These are phyloP conservation scores for Senna siamea DNA, from an alignment of 306 rosid genomes.

Conservation along the genomic window DNA sequence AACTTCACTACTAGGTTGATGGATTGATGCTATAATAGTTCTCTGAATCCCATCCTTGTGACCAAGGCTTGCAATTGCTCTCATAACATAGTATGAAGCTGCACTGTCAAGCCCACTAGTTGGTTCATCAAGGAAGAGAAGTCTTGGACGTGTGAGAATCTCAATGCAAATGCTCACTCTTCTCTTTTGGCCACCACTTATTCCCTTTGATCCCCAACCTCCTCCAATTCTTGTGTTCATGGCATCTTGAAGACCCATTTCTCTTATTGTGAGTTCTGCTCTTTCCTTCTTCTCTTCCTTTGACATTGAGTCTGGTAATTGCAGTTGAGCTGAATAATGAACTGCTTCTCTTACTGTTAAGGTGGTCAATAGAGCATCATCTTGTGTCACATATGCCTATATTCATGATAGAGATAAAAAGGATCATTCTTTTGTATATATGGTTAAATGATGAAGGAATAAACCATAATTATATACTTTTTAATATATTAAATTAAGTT, in stretches of 20 bases:
- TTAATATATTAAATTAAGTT: too few relatives aligned
- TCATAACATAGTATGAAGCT: slow-evolving; percentile 73
- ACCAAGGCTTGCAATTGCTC: slow-evolving; percentile 42
- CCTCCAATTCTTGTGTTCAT: slow-evolving; percentile 38
- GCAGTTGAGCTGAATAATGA: slow-evolving; percentile 42
- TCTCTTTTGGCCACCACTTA: slow-evolving; percentile 52
- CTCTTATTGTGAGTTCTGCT: slow-evolving; percentile 36
- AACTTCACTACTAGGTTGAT: slow-evolving; percentile 65
- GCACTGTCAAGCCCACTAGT: slow-evolving; percentile 84
- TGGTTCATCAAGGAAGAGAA: slow-evolving; percentile 83
- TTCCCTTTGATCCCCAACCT: slow-evolving; percentile 36
- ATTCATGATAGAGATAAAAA: neutral
- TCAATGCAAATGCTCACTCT: slow-evolving; percentile 82
- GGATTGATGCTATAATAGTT: slow-evolving; percentile 57
- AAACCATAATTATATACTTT: too few relatives aligned
- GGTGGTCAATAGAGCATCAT: slow-evolving; percentile 26
- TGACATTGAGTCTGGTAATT: slow-evolving; percentile 34
- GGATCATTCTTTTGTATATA: too few relatives aligned
- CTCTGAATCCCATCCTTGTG: slow-evolving; percentile 33
- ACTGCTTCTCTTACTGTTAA: slow-evolving; percentile 41
- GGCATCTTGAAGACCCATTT: slow-evolving; percentile 45
- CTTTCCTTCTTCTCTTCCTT: slow-evolving; percentile 37
- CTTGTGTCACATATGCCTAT: slow-evolving; percentile 44
- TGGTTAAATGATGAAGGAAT: too few relatives aligned
- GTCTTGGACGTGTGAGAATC: slow-evolving; percentile 60